Conservation (phyloP, 169 alveolate genomes). For the Babesia sp. region DNA sequence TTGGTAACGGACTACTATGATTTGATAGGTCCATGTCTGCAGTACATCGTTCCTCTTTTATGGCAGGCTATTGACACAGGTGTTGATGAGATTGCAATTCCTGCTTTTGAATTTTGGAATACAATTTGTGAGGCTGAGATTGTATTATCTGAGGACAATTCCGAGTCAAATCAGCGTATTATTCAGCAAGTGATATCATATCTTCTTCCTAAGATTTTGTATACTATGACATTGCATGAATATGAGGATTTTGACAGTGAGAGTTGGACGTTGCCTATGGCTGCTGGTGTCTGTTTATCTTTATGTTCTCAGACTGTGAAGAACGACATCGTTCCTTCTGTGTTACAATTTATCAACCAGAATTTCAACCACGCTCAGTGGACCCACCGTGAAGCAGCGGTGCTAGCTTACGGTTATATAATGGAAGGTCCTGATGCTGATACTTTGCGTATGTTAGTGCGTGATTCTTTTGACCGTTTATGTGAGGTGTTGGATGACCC, state of each 20-base stretch:
- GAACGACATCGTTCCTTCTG: slow-evolving; percentile 86
- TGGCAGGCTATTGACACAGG: slow-evolving; percentile 82
- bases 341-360: slow-evolving; percentile 82
- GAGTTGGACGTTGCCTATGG: slow-evolving; percentile 91
- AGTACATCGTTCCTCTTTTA: slow-evolving; percentile 79
- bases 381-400: slow-evolving; percentile 91
- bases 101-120: slow-evolving; percentile 88
- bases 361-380: slow-evolving; percentile 85
- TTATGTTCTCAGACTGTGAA: slow-evolving; percentile 88
- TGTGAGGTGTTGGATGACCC: slow-evolving; percentile 84
- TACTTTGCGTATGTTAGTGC: slow-evolving; percentile 82
- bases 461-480: slow-evolving; percentile 82
- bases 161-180: slow-evolving; percentile 70
- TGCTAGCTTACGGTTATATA: slow-evolving; percentile 88
- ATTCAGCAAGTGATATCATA: slow-evolving; percentile 81
- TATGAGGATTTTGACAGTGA: slow-evolving; percentile 84
- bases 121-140: slow-evolving; percentile 86
- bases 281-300: slow-evolving; percentile 89
- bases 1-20: slow-evolving; percentile 82
- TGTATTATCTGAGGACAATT: slow-evolving; percentile 42
- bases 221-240: slow-evolving; percentile 82
- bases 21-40: slow-evolving; percentile 78
- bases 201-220: slow-evolving; percentile 81
- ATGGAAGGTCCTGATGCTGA: slow-evolving; percentile 91
- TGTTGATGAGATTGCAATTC: slow-evolving; percentile 81